A percentile compares a stretch with the other conserved stretches of the same genome.
Conservation (phyloP, 148 eudicot genomes). For the Salicornia ramosissima region DNA sequence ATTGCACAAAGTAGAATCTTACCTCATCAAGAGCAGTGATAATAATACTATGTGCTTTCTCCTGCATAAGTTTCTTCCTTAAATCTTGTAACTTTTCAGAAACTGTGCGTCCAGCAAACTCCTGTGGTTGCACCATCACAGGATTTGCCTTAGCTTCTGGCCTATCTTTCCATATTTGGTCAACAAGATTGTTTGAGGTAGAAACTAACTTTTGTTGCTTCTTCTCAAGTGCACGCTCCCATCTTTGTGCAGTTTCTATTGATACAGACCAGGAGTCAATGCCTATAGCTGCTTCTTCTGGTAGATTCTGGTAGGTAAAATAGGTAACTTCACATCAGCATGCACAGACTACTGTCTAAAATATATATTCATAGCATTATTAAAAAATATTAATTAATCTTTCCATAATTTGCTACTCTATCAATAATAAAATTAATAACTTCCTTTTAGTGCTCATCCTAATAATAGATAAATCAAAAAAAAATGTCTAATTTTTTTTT, state of each 20-base stretch:
- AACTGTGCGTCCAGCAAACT: slow-evolving; percentile 78
- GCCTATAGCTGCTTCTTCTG: slow-evolving; percentile 73
- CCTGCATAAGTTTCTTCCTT: slow-evolving; percentile 58
- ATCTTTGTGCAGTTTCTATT: slow-evolving; percentile 87
- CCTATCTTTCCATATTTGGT: slow-evolving; percentile 76
- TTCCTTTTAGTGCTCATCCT: too few species aligned
- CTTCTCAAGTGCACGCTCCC: slow-evolving; percentile 74
- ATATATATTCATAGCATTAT: not conserved
- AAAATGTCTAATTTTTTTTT: too few species aligned
- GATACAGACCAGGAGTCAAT: slow-evolving; percentile 91
- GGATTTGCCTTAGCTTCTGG: slow-evolving; percentile 61
- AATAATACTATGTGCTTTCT: slow-evolving; percentile 64
- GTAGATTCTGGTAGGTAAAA: slow-evolving; percentile 50
- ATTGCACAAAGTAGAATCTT: not conserved
- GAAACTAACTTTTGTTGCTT: slow-evolving; percentile 73
- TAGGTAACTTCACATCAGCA: slow-evolving; percentile 20
- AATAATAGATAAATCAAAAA: too few species aligned
- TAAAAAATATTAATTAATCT: too few species aligned
- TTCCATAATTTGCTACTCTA: too few species aligned
- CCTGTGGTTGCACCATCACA: slow-evolving; percentile 58
- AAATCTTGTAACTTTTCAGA: slow-evolving; percentile 76
- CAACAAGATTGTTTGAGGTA: slow-evolving; percentile 71
- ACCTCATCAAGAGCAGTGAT: slow-evolving; percentile 86
- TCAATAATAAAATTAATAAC: too few species aligned
- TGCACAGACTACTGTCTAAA: slow-evolving; percentile 11